phyloP scores from a whole-genome alignment of 2,329 filamentous ascomycete genomes.

The Ophiostoma pallidulum region DNA sequence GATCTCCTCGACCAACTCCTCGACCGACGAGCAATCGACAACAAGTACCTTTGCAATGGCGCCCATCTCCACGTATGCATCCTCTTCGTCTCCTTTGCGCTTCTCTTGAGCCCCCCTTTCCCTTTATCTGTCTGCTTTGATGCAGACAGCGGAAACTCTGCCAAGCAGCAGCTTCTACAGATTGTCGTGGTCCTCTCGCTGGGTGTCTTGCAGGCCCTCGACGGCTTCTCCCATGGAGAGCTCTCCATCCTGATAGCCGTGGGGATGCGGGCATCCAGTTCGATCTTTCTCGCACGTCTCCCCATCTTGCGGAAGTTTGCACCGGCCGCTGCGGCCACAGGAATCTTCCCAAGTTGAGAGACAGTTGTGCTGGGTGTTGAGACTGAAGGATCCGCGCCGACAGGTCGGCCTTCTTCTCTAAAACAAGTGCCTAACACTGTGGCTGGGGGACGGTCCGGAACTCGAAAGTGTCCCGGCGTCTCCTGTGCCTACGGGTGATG shows the following conservation, averaged over 20 bases:
- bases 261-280: constrained; percentile 49
- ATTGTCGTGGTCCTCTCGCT: constrained; percentile 81
- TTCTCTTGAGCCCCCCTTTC: not conserved
- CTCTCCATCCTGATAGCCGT: not conserved
- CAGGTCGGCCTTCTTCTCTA: constrained; percentile 56
- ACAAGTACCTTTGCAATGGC: constrained; percentile 11
- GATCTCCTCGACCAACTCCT: constrained; percentile 1
- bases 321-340: constrained; percentile 22
- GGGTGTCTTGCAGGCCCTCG: constrained; percentile 30
- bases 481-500: too few relatives aligned
- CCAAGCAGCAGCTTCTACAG: constrained; percentile 35
- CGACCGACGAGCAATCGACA: constrained; percentile 6
- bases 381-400: constrained; percentile 48
- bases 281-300: constrained; percentile 61
- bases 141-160: not conserved
- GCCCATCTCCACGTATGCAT: constrained; percentile 16
- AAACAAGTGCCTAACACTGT: constrained; percentile 54
- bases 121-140: not conserved
- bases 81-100: not conserved
- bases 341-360: constrained; percentile 44
- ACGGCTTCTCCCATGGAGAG: not conserved
- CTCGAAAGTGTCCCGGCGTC: too few relatives aligned
- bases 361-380: constrained; percentile 63
- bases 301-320: constrained; percentile 41
- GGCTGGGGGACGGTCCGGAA: constrained; percentile 24